Evolutionary conservation across 2,329 filamentous ascomycete genomes (phyloP), one percentile per base, ranked within the genome.

Genomic region (Basipetospora chlamydospora): DNA sequence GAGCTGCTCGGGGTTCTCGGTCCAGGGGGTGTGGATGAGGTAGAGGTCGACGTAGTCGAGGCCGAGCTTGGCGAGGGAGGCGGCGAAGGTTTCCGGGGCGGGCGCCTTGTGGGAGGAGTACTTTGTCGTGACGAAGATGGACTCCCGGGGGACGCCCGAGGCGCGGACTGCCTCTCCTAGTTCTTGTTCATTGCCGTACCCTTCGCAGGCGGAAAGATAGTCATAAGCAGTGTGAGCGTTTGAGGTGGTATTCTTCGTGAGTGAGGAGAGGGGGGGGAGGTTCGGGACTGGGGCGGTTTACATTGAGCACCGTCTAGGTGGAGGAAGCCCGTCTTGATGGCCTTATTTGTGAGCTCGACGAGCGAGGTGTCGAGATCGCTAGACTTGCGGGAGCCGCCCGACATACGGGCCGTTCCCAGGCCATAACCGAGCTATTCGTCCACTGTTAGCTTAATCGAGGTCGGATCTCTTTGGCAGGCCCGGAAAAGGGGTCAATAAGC

Each of bases 281-380:
- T 7, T 22, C 13, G 23, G 26, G n/a, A 26, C 37, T 25, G n/a
- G 6, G 28, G 28, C 17, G 23, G 20, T 56, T 39, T 51, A 77
- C 76, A 58, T 60, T 87, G 76, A 15, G 82, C 82, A 29, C 80
- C 73, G 52, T 88, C 82, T 3, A 87, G 63, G 49, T 87, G 80
- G 40, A 66, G 65, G 53, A 77, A 86, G 17, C 78, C 80, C n/a
- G 72, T 55, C 38, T 70, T 67, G 47, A 85, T 77, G 22, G 81
- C 80, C 43, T 59, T 66, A 39, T 78, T 69, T 28, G 66, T 65
- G 36, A 59, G 44, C 17, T 62, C 55, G 31, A 67, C 51, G 33
- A 67, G 56, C 5, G 64, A 60, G 39, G 73, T 57, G 44, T 83
- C 74, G 28, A 77, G 58, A 32, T 65, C 58, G 33, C 53, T 61